Evolutionary conservation across 2,329 filamentous ascomycete species (phyloP), one percentile per base, ranked within the genome.

Genomic region (Cercospora citrullina): DNA sequence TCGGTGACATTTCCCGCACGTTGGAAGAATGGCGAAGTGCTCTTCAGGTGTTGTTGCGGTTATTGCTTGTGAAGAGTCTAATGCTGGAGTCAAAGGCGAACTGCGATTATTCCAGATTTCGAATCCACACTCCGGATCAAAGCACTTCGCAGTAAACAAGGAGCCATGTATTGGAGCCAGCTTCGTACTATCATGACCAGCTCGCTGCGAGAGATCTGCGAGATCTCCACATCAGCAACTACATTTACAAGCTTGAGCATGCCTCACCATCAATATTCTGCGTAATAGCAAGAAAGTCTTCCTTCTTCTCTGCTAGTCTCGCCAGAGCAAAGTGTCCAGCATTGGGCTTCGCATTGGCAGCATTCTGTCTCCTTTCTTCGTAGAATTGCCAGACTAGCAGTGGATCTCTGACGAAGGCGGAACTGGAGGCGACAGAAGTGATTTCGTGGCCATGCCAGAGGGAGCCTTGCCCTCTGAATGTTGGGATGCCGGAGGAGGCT

Each of bases 221-320:
- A 7, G 5, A 16, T 7, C 9, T 23, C 3, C 1, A 23, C 5
- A 53, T 53, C 48, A 14, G 48, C 18, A 12, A 23, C 2, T 2
- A 53, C 4, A 21, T 0, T 9, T 21, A 14, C 8, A 21, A 3
- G 0, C 23, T 2, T 1, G 4, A 1, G 18, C 9, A 21, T 1
- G 26, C 1, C 26, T 53, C 48, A 53, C 65, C 65, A 36, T 67
- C 65, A 21, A 67, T 51, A 18, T 67, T 67, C 60, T 67, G 65
- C 21, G 65, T 63, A 39, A 67, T 42, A 18, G 60, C 60, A 18
- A 67, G 31, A 36, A 64, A 53, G 18, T 60, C 31, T 8, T 21
- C 28, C 39, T 67, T 67, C 2, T 4, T 16, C 21, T 30, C 39
- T 26, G 65, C 65, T n/a, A 67, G 14, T 14, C 10, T 53, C 21